A percentile compares a stretch with the other conserved stretches of the same genome.
Evolutionary conservation across 306 rosid species (phyloP).

Genomic region (Glycine tomentella): DNA sequence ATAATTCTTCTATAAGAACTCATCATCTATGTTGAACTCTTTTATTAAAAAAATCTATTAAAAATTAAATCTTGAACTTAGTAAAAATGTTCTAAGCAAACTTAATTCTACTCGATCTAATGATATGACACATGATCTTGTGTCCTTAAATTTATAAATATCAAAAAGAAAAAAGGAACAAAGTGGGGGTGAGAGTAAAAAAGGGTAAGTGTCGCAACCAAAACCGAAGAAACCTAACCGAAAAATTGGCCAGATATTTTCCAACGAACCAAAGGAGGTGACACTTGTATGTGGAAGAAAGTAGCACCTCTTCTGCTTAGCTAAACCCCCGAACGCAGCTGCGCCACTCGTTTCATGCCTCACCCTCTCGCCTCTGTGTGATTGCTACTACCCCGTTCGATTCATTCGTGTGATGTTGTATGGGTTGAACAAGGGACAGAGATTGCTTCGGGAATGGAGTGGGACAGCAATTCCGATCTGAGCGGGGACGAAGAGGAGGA

Average conservation of each 20-base stretch:
- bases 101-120: no score
- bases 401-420: background rate
- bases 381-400: background rate
- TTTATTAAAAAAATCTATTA: no score
- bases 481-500: slow-evolving; percentile 90
- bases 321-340: background rate
- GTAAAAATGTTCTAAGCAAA: no score
- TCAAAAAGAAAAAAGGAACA: background rate
- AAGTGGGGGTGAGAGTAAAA: background rate
- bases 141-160: no score
- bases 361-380: background rate
- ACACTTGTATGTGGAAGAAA: background rate
- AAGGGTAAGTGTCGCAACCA: background rate
- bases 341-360: slow-evolving; percentile 49
- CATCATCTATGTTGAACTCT: no score
- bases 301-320: background rate
- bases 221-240: background rate
- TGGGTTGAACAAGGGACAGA: slow-evolving; percentile 8
- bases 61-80: no score
- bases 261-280: slow-evolving; percentile 18
- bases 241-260: slow-evolving; percentile 10
- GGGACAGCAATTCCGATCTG: slow-evolving; percentile 99
- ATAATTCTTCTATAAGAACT: no score
- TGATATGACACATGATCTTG: no score
- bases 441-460: slow-evolving; percentile 69